Evolutionary conservation across 78 protist species (phyloP).

Genomic region (Diacronema lutheri): DNA sequence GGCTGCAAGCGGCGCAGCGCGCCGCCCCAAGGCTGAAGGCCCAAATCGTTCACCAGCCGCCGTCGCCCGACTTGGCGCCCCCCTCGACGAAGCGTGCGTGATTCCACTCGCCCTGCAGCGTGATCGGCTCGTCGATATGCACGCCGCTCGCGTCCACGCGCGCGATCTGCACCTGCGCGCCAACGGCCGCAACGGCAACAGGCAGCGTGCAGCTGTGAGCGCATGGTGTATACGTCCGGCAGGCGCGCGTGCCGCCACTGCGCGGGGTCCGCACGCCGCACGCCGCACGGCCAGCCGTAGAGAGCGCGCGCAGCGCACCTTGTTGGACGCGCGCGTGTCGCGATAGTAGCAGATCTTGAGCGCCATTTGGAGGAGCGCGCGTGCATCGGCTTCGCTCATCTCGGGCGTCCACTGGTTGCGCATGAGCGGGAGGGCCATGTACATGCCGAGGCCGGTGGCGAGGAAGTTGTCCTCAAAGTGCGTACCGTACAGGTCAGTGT

Average conservation of each 20-base stretch:
- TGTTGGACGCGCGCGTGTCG: constrained; percentile 16
- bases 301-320: not conserved
- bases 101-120: not conserved
- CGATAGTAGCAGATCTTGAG: constrained; percentile 24
- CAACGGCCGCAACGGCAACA: not conserved
- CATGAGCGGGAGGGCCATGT: constrained; percentile 31
- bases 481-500: constrained; percentile 26
- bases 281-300: too few relatives aligned
- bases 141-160: not conserved
- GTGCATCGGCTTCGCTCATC: constrained; percentile 21
- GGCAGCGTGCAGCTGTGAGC: not conserved
- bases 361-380: constrained; percentile 9
- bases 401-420: constrained; percentile 25
- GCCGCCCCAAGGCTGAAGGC: too few relatives aligned
- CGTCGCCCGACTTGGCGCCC: not conserved
- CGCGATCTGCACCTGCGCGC: not conserved
- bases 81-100: not conserved
- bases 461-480: constrained; percentile 21
- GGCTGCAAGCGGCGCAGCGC: too few relatives aligned
- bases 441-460: constrained; percentile 35
- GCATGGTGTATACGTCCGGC: too few relatives aligned
- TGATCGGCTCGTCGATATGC: not conserved
- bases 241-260: not conserved
- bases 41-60: not conserved
- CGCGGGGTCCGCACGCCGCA: not conserved